These are phyloP conservation scores for Conticribra weissflogii DNA, from an alignment of 108 stramenopile species.

Conservation along the genomic window DNA sequence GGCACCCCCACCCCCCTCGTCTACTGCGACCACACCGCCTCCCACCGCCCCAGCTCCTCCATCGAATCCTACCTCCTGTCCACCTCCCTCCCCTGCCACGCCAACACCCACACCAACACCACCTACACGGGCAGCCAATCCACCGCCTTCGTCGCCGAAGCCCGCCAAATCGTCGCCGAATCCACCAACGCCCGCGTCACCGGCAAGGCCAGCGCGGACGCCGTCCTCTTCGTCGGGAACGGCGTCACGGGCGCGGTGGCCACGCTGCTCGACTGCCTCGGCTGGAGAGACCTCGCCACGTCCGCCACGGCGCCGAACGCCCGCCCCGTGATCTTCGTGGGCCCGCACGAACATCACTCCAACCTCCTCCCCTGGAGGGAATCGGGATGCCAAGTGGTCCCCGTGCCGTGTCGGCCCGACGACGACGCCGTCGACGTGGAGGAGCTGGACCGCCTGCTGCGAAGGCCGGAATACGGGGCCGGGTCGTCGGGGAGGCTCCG, in stretches of 20 bases:
- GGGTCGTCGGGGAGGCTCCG: slow-evolving; percentile 52
- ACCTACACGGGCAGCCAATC: slow-evolving; percentile 87
- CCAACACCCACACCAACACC: slow-evolving; percentile 95
- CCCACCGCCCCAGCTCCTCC: slow-evolving; percentile 69
- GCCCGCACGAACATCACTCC: slow-evolving; percentile 97
- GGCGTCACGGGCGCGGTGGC: slow-evolving; percentile 94
- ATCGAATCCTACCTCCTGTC: slow-evolving; percentile 71
- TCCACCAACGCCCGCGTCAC: slow-evolving; percentile 83
- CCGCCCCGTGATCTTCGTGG: slow-evolving; percentile 85
- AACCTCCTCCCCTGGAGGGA: slow-evolving; percentile 98
- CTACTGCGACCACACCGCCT: slow-evolving; percentile 89
- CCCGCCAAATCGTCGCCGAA: slow-evolving; percentile 90
- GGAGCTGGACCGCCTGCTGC: slow-evolving; percentile 74
- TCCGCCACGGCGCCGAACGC: background rate
- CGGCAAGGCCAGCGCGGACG: slow-evolving; percentile 87
- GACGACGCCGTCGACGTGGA: slow-evolving; percentile 61
- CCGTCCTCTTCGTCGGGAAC: slow-evolving; percentile 94
- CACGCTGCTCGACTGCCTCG: slow-evolving; percentile 72
- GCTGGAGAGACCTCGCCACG: slow-evolving; percentile 26
- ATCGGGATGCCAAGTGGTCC: slow-evolving; percentile 77
- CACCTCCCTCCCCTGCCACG: slow-evolving; percentile 85
- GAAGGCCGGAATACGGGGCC: slow-evolving; percentile 35
- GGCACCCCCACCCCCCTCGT: slow-evolving; percentile 68
- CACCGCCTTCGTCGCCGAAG: slow-evolving; percentile 91
- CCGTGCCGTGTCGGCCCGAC: slow-evolving; percentile 54